Evolutionary conservation across 345 rosid species (phyloP), one percentile per base, ranked within the genome.

Genomic region (Hibiscus trionum): DNA sequence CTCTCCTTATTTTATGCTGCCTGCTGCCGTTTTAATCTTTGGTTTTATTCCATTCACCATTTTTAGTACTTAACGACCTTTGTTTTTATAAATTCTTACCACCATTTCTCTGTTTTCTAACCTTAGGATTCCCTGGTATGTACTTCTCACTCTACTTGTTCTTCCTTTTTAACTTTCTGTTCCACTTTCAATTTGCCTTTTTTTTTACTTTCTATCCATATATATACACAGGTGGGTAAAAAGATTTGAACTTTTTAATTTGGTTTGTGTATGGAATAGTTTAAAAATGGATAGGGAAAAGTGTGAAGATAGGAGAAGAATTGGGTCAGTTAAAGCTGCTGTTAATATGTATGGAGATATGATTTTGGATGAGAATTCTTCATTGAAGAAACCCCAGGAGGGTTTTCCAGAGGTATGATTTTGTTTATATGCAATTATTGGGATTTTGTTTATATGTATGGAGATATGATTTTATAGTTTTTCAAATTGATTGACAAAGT

Each of bases 261-360:
- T 37, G 15, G 29, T 50, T 24, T 47, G 33, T n/a, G 35, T 39
- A 59, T 70, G 76, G 65, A 49, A 68, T 72, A 77, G 77, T 63
- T 58, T 10, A 3, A 11, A 37, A 56, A 89, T 89, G 93, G 90
- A 74, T 3, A 77, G 80, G 58, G n/a, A 17, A 53, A 53, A n/a
- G 58, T 17, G 6, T 53, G 58, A 17, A n/a, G 24, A 53, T 5
- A 55, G 26, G 55, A 83, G 82, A 77, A 85, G 78, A 83, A 73
- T 52, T 21, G 91, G 91, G 70, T 66, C 94, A 19, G 96, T 87
- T 24, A 91, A 83, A 80, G 90, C 88, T 53, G 80, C 89, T 66
- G 74, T 86, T 75, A 80, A 66, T 76, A 71, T 61, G 73, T 81
- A 74, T 24, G 89, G 94, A 72, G 87, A 85, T 66, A 82, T 58